Conservation (phyloP, 2,329 filamentous ascomycete genomes). For the Fusarium pilosicola region DNA sequence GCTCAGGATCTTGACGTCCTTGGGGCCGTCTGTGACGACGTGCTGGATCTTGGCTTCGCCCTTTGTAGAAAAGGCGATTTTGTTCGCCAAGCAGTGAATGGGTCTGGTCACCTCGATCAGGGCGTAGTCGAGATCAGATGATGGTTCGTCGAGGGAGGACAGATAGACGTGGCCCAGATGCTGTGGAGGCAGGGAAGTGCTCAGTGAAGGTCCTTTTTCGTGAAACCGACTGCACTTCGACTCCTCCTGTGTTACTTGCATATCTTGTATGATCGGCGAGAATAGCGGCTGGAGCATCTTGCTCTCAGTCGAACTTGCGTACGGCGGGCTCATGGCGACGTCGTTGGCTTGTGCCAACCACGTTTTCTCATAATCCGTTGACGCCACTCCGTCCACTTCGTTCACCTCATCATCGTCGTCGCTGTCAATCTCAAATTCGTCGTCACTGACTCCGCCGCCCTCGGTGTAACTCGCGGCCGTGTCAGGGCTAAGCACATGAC, state of each 20-base stretch:
- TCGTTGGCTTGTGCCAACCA: neutral
- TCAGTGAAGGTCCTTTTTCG: neutral
- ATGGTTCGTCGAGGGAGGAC: neutral
- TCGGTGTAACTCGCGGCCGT: neutral
- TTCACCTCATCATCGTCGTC: neutral
- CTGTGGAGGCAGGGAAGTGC: neutral
- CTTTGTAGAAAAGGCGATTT: neutral
- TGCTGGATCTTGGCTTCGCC: neutral
- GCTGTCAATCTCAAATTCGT: neutral
- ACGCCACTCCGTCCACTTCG: neutral
- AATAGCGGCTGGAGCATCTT: neutral
- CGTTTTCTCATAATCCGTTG: neutral
- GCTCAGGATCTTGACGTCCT: neutral
- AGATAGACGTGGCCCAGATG: neutral
- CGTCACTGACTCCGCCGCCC: neutral
- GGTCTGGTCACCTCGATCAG: neutral
- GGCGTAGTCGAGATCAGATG: neutral
- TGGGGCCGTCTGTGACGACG: neutral
- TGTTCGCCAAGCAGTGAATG: accelerated
- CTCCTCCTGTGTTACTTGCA: neutral
- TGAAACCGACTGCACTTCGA: neutral
- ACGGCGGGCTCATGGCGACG: neutral
- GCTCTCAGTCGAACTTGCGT: neutral
- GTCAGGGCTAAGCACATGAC: neutral
- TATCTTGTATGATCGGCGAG: neutral